Conservation (phyloP, 148 eudicot species). For the Arctostaphylos glauca region DNA sequence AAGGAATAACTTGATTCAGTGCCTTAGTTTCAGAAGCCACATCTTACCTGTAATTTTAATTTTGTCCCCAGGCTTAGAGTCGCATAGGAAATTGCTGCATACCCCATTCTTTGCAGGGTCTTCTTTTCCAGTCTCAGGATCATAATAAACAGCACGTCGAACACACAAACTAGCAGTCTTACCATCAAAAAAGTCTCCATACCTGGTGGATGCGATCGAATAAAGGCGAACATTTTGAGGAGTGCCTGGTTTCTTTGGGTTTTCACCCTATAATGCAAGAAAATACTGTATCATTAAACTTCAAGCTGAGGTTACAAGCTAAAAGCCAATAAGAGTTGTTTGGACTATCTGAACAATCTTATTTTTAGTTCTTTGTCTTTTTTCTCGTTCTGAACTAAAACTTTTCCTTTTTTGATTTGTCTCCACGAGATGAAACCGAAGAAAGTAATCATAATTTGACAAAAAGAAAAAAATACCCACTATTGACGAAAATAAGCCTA, state of each 20-base stretch:
- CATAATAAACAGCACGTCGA: slow-evolving; percentile 82
- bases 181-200: slow-evolving; percentile 89
- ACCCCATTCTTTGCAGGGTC: slow-evolving; percentile 77
- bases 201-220: slow-evolving; percentile 90
- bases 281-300: slow-evolving; percentile 20
- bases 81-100: slow-evolving; percentile 88
- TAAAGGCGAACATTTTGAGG: slow-evolving; percentile 92
- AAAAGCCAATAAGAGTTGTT: neutral
- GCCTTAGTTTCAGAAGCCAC: neutral
- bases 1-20: neutral
- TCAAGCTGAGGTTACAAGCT: slow-evolving; percentile 1
- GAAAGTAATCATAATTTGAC: too few relatives aligned
- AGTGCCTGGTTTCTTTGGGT: slow-evolving; percentile 82
- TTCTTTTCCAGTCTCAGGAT: slow-evolving; percentile 90
- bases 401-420: neutral
- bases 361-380: neutral
- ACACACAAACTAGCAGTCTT: slow-evolving; percentile 91
- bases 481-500: too few relatives aligned
- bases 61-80: slow-evolving; percentile 94
- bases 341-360: neutral
- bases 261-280: slow-evolving; percentile 60
- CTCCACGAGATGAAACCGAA: neutral
- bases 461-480: too few relatives aligned
- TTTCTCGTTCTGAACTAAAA: neutral
- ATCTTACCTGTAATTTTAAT: slow-evolving; percentile 71